phyloP scores from a whole-genome alignment of 306 rosid genomes.

The Comarum palustre region DNA sequence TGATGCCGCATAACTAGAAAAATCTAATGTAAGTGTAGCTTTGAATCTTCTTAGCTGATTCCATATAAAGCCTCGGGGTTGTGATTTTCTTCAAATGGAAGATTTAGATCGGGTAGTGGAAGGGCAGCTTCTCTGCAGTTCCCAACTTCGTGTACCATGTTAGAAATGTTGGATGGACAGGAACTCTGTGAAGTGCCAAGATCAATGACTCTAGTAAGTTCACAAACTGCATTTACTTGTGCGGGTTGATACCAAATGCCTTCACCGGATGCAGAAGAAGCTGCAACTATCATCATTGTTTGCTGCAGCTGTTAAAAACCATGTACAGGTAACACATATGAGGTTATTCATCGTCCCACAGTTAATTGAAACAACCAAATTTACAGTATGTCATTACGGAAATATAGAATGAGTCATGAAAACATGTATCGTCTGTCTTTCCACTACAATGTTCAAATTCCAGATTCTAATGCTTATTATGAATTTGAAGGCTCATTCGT shows the following conservation, averaged over 20 bases:
- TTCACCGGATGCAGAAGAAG: slow-evolving; percentile 23
- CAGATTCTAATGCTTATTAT: neutral
- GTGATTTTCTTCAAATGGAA: slow-evolving; percentile 50
- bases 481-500: neutral
- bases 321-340: neutral
- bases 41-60: slow-evolving; percentile 31
- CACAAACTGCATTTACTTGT: slow-evolving; percentile 23
- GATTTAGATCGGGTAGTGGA: slow-evolving; percentile 78
- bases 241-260: slow-evolving; percentile 20
- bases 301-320: slow-evolving; percentile 39
- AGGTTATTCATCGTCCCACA: neutral
- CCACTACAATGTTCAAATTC: neutral
- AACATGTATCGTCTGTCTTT: neutral
- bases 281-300: slow-evolving; percentile 19
- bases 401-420: neutral
- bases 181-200: slow-evolving; percentile 16
- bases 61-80: slow-evolving; percentile 18
- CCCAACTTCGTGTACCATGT: slow-evolving; percentile 39
- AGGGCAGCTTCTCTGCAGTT: slow-evolving; percentile 32
- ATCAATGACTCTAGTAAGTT: slow-evolving; percentile 19
- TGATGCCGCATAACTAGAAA: slow-evolving; percentile 21
- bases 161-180: slow-evolving; percentile 26
- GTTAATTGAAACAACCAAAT: neutral
- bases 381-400: neutral
- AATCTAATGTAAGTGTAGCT: slow-evolving; percentile 26